Evolutionary conservation across 257 asterid species (phyloP), one percentile per base, ranked within the genome.

Genomic region (Solanum pinnatisectum): DNA sequence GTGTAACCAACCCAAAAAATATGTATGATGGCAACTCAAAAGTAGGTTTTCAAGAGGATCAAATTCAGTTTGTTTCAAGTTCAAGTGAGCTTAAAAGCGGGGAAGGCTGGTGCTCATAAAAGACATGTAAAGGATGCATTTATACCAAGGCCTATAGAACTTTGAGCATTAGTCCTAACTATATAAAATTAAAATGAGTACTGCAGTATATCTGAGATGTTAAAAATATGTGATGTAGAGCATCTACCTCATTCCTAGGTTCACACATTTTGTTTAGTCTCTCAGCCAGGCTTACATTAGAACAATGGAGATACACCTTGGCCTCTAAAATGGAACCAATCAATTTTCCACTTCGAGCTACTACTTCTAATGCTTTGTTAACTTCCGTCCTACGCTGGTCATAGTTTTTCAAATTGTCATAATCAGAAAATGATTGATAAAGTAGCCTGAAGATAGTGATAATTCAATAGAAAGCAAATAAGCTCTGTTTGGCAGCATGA

Each of bases 251-350:
- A 82, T 90, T 93, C 11, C 88, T 88, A 3, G 98, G 90, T 36
- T 94, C 88, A 68, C 94, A 90, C 92, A 94, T 83, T 88, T 92
- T 91, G 20, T 39, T 85, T 88, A 97, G 83, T 89, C 93, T 91
- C 52, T 92, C 89, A 85, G 93, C 89, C 10, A 97, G 93, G 86
- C 52, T 79, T 59, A 37, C 84, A 70, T 96, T 96, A n/a, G 96
- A 92, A 85, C 95, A 84, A 87, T 92, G 92, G 89, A 97, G 98
- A 92, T 92, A 94, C 67, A 95, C 95, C 91, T 93, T 97, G 4
- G 99, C 98, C 88, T 97, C 99, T 88, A 96, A 94, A 89, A 98
- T 97, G 18, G 99, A 95, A 88, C 99, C 99, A 1, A 97, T 94
- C 94, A 96, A 84, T 90, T 96, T 97, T 84, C 88, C 89, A 22